These are phyloP conservation scores for Telopea speciosissima DNA, from an alignment of 177 flowering plant genomes.

Conservation along the genomic window DNA sequence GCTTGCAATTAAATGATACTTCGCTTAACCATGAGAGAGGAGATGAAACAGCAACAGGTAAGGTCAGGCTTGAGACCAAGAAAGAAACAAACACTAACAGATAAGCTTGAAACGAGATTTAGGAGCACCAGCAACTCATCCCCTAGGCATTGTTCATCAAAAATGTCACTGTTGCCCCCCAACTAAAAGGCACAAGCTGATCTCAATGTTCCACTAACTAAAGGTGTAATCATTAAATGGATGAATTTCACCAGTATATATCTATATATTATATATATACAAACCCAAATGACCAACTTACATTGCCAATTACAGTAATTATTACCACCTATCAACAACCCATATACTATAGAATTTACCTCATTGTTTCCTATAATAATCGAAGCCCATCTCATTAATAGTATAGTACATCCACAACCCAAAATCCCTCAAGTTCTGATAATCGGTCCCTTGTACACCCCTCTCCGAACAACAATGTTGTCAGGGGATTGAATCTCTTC, in stretches of 20 bases:
- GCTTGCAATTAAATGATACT: not conserved
- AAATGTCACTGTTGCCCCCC: no score
- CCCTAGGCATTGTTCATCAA: not conserved
- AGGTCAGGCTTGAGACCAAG: not conserved
- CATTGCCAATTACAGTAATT: constrained; percentile 2
- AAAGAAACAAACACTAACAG: not conserved
- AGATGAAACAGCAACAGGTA: not conserved
- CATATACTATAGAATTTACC: constrained; percentile 18
- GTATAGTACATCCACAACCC: constrained; percentile 17
- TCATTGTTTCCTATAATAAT: constrained; percentile 11
- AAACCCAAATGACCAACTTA: constrained; percentile 10
- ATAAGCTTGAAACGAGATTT: no score
- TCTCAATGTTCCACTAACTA: no score
- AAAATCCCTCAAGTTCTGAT: constrained; percentile 36
- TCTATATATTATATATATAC: not conserved
- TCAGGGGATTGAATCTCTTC: constrained; percentile 89
- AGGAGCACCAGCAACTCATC: not conserved
- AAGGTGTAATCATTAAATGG: not conserved
- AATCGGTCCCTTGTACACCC: constrained; percentile 66
- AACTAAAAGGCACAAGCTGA: no score
- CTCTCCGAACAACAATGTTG: constrained; percentile 70
- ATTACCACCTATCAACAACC: constrained; percentile 20
- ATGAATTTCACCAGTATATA: not conserved
- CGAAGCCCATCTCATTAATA: constrained; percentile 14
- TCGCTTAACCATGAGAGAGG: not conserved